phyloP scores from a whole-genome alignment of 2,329 filamentous ascomycete species.

The Neodidymelliopsis sp. region DNA sequence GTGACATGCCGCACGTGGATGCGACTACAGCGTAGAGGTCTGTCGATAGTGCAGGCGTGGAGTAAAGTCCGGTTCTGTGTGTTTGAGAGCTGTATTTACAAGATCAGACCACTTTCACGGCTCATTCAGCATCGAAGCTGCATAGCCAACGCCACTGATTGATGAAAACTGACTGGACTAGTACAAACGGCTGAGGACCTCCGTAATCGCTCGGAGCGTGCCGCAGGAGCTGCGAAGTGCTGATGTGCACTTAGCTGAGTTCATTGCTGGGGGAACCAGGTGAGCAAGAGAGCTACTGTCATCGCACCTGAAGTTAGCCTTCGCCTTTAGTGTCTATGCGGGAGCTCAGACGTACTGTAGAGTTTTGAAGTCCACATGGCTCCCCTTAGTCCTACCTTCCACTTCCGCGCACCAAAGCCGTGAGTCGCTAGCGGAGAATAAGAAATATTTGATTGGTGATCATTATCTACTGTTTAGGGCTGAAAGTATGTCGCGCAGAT shows the following conservation, averaged over 20 bases:
- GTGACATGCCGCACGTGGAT: neutral
- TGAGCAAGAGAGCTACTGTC: neutral
- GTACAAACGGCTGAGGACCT: neutral
- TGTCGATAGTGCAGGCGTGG: neutral
- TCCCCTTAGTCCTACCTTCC: conserved; percentile 12
- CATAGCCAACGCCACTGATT: neutral
- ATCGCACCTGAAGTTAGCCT: neutral
- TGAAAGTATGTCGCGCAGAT: conserved; percentile 5
- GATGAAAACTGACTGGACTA: neutral
- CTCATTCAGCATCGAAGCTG: neutral
- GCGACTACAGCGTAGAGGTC: neutral
- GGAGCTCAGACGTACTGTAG: conserved; percentile 1
- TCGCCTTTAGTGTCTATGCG: neutral
- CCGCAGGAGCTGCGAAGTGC: neutral
- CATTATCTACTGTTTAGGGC: neutral
- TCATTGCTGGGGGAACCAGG: neutral
- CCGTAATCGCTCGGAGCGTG: neutral
- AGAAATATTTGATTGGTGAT: neutral
- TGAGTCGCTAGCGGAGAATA: conserved; percentile 1
- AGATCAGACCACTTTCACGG: neutral
- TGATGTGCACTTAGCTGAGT: neutral
- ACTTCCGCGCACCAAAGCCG: conserved; percentile 9
- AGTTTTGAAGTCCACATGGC: conserved; percentile 7
- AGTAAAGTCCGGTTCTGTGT: neutral
- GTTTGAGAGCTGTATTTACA: neutral